phyloP scores from a whole-genome alignment of 2,329 filamentous ascomycete genomes.

The Fusarium sulawesiense region DNA sequence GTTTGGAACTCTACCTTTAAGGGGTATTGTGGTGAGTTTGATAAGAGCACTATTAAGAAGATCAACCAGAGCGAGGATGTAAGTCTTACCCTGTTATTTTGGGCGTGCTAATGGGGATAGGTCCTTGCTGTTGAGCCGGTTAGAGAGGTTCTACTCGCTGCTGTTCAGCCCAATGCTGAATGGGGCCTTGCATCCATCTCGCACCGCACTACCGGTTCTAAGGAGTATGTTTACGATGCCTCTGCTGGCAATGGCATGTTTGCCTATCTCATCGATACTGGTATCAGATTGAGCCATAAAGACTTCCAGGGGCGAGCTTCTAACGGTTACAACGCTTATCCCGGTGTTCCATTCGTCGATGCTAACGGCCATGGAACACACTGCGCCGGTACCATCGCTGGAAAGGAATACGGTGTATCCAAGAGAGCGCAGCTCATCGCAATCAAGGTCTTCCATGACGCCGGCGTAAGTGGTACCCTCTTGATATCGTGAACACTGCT shows the following conservation, averaged over 20 bases:
- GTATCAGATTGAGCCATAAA: slow-evolving; percentile 59
- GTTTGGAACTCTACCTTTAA: slow-evolving; percentile 51
- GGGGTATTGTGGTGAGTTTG: slow-evolving; percentile 59
- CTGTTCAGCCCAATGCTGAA: slow-evolving; percentile 50
- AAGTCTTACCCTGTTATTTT: slow-evolving; percentile 24
- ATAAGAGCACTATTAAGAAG: slow-evolving; percentile 54
- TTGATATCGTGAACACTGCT: not conserved
- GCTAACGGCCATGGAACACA: slow-evolving; percentile 61
- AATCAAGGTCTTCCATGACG: slow-evolving; percentile 58
- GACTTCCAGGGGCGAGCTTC: slow-evolving; percentile 59
- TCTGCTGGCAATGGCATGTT: slow-evolving; percentile 57
- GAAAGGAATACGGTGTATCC: slow-evolving; percentile 58
- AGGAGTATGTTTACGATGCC: slow-evolving; percentile 56
- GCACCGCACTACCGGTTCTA: slow-evolving; percentile 49
- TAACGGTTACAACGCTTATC: slow-evolving; percentile 52
- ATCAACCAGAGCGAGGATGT: slow-evolving; percentile 56
- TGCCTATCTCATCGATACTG: slow-evolving; percentile 67
- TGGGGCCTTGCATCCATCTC: slow-evolving; percentile 62
- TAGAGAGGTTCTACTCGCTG: slow-evolving; percentile 43
- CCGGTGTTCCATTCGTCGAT: slow-evolving; percentile 51
- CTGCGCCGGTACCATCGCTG: slow-evolving; percentile 59
- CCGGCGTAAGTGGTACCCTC: slow-evolving; percentile 15
- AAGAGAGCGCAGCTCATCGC: slow-evolving; percentile 57
- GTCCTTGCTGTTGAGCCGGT: slow-evolving; percentile 51
- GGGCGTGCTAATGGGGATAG: slow-evolving; percentile 26